Conservation (phyloP, 331 rosid species). For the Pyrus hybrid region DNA sequence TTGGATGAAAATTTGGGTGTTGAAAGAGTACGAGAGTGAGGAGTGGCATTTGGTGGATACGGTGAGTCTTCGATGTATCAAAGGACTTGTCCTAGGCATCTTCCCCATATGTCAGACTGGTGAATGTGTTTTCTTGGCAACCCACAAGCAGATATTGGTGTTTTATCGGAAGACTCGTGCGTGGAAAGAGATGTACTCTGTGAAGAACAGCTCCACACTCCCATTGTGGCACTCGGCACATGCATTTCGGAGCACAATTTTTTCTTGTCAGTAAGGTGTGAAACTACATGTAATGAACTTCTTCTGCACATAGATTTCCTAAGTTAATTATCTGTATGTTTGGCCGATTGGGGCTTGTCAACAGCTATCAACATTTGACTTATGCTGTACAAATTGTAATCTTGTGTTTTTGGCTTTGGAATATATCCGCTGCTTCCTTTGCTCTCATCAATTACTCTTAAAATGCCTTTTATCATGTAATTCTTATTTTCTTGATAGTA, state of each 20-base stretch:
- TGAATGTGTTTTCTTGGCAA: constrained; percentile 57
- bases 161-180: constrained; percentile 54
- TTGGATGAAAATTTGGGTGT: constrained; percentile 75
- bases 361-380: not conserved
- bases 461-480: too few relatives aligned
- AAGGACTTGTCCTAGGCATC: constrained; percentile 74
- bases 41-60: constrained; percentile 67
- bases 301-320: constrained; percentile 18
- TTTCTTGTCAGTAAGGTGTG: constrained; percentile 37
- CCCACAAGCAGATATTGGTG: constrained; percentile 78
- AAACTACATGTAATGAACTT: constrained; percentile 4
- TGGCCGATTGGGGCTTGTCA: not conserved
- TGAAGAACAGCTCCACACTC: constrained; percentile 56
- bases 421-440: not conserved
- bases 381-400: not conserved
- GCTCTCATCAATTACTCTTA: too few relatives aligned
- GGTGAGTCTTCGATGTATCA: constrained; percentile 78
- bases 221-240: constrained; percentile 85
- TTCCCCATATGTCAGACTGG: constrained; percentile 64
- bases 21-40: constrained; percentile 49
- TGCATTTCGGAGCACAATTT: constrained; percentile 54
- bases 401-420: not conserved
- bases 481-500: too few relatives aligned
- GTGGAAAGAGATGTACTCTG: constrained; percentile 88
- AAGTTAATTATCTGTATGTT: not conserved